A percentile compares a stretch with the other conserved stretches of the same genome.
Conservation (phyloP, 108 stramenopile genomes). For the Aureococcus anophagefferens region DNA sequence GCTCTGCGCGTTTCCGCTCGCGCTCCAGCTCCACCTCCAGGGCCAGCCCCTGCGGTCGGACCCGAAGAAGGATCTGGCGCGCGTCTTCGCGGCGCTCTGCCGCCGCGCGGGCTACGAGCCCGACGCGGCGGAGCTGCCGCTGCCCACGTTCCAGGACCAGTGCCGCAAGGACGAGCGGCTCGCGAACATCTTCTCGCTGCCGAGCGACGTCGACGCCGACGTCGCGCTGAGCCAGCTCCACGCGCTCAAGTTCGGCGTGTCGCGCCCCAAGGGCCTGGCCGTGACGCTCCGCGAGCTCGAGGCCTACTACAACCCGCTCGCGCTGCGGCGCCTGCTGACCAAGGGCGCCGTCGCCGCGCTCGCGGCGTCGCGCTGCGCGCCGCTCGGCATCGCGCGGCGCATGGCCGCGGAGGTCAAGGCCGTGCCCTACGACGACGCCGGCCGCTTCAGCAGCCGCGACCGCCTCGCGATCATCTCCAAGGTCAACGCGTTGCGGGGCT, state of each 20-base stretch:
- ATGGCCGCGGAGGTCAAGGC: slow-evolving; percentile 57
- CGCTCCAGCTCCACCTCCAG: slow-evolving; percentile 33
- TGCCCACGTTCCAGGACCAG: neutral
- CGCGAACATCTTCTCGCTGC: neutral
- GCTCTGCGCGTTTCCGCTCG: slow-evolving; percentile 31
- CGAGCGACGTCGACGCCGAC: neutral
- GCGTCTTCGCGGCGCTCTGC: neutral
- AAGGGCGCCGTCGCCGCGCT: slow-evolving; percentile 1
- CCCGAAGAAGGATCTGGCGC: slow-evolving; percentile 3
- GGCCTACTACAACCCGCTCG: neutral
- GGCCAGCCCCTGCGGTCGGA: slow-evolving; percentile 7
- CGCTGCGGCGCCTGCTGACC: slow-evolving; percentile 4
- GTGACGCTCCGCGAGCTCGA: slow-evolving; percentile 10
- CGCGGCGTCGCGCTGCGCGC: slow-evolving; percentile 15
- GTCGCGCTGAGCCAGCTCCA: neutral
- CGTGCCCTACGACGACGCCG: slow-evolving; percentile 53
- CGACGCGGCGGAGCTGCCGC: neutral
- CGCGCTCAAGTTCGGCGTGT: neutral
- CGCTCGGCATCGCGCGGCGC: slow-evolving; percentile 72
- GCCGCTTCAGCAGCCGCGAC: slow-evolving; percentile 58
- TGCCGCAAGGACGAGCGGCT: neutral
- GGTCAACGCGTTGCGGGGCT: slow-evolving; percentile 62
- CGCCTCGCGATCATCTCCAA: slow-evolving; percentile 47
- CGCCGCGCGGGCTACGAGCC: slow-evolving; percentile 12
- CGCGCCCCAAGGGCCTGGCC: slow-evolving; percentile 14